phyloP scores from a whole-genome alignment of 768 basidiomycete genomes.

The Pilatotrama ljubarskyi region DNA sequence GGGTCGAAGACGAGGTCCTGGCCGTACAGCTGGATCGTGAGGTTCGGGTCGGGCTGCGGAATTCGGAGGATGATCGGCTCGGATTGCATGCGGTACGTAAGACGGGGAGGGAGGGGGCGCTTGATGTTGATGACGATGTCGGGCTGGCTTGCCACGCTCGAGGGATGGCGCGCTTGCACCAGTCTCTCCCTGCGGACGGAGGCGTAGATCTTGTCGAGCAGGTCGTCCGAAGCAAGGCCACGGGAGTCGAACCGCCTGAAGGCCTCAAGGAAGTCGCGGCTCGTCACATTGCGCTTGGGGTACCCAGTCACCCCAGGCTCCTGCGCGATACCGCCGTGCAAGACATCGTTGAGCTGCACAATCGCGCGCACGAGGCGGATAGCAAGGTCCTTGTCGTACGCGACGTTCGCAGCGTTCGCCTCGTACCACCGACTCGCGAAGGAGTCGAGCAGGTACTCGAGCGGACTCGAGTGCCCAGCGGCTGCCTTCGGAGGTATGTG shows the following conservation, averaged over 20 bases:
- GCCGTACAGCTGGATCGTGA: slow-evolving; percentile 82
- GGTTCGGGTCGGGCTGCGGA: slow-evolving; percentile 78
- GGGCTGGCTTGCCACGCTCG: slow-evolving; percentile 37
- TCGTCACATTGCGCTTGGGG: slow-evolving; percentile 59
- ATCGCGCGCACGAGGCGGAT: slow-evolving; percentile 76
- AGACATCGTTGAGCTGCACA: slow-evolving; percentile 83
- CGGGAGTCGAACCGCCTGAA: slow-evolving; percentile 80
- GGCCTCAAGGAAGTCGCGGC: slow-evolving; percentile 79
- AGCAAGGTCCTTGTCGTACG: slow-evolving; percentile 82
- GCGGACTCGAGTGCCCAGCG: slow-evolving; percentile 40
- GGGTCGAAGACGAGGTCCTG: slow-evolving; percentile 91
- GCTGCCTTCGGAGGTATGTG: slow-evolving; percentile 53
- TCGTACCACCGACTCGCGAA: slow-evolving; percentile 92
- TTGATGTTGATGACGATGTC: slow-evolving; percentile 69
- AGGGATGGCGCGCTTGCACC: slow-evolving; percentile 61
- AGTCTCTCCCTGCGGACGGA: slow-evolving; percentile 75
- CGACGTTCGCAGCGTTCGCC: slow-evolving; percentile 74
- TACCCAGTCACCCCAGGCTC: slow-evolving; percentile 57
- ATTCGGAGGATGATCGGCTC: slow-evolving; percentile 87
- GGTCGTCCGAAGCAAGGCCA: slow-evolving; percentile 68
- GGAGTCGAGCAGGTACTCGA: slow-evolving; percentile 76
- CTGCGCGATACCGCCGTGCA: slow-evolving; percentile 74
- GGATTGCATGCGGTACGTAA: slow-evolving; percentile 88
- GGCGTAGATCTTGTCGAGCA: slow-evolving; percentile 75
- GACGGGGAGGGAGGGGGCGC: slow-evolving; percentile 68